These are phyloP conservation scores for Powellomyces hirtus DNA, from an alignment of 192 early-diverging fungal genomes.

Conservation along the genomic window DNA sequence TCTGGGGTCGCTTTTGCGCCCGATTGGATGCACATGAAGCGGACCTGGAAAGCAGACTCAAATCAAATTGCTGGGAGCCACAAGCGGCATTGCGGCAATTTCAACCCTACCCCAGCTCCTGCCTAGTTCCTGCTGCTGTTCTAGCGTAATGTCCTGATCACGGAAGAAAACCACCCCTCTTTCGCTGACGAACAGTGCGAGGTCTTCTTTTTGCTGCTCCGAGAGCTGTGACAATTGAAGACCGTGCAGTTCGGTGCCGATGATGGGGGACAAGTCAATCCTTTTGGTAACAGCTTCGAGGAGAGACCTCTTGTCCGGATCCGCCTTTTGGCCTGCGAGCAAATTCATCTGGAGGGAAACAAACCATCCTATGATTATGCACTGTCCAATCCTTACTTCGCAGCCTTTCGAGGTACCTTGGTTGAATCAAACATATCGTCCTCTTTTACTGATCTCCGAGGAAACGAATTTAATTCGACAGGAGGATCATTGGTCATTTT, in stretches of 20 bases:
- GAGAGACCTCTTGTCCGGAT: conserved; percentile 56
- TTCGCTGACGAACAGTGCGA: conserved; percentile 62
- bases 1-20: conserved; percentile 1
- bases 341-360: too few relatives aligned
- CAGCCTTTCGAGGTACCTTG: too few relatives aligned
- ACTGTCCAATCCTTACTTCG: too few relatives aligned
- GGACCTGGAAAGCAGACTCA: neutral
- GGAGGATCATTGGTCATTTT: too few relatives aligned
- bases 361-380: too few relatives aligned
- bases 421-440: too few relatives aligned
- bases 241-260: conserved; percentile 69
- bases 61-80: neutral
- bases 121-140: conserved; percentile 53
- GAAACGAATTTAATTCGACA: too few relatives aligned
- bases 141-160: conserved; percentile 58
- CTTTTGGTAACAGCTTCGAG: conserved; percentile 51
- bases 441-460: too few relatives aligned
- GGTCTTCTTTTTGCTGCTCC: conserved; percentile 59
- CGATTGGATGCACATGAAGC: conserved; percentile 21
- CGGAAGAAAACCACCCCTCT: conserved; percentile 70
- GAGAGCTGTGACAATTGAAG: conserved; percentile 56
- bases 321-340: conserved; percentile 42
- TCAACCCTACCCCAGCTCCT: conserved; percentile 11
- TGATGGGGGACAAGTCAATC: conserved; percentile 53
- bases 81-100: neutral